Base-by-base conservation (phyloP, 140 eudicot species). In the Erigeron philadelphicus region DNA sequence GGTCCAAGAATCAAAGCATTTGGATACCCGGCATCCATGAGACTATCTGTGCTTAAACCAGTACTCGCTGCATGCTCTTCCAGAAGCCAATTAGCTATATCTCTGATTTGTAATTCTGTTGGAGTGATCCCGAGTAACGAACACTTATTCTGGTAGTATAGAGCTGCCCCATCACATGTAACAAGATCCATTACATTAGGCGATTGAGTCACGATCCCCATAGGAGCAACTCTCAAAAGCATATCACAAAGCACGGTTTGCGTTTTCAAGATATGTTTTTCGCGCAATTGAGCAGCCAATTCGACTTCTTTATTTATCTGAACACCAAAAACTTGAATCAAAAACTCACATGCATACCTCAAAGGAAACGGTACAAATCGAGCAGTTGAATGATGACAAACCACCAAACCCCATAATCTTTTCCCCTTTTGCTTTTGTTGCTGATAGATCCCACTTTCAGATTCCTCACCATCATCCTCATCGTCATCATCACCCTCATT, bases 141-240 rank as follows among this genome's bases (percentile, higher is more conserved):
- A 54, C 74, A 38, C 76, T 83, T 79, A 74, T 82, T 70, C 67
- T 76, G 71, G 73, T 75, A 81, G 66, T 75, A 81, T 21, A 86
- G 76, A 8, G 87, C 89, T 31, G 94, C 87, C 46, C 94, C 94
- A 25, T 86, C 89, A 71, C 89, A 86, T 47, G 68, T 83, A 38
- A 86, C 89, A 43, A 86, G 87, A 63, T 86, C 85, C 94, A 76
- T 86, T 53, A 86, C 87, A 15, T 86, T 86, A 0, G 94, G 94
- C 12, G 94, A 81, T 55, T 84, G 89, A 25, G 88, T 79, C 76
- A 86, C 55, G 52, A 86, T 84, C 38, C 87, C 86, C 2, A 76
- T 62, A 0, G 89, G 89, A 3, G 94, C 83, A 13, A 83, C 87
- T 71, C 89, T 76, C 13, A 86, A 16, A 63, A 86, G 83, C 94